Conservation (phyloP, 306 rosid species). For the Pterocarpus santalinus region DNA sequence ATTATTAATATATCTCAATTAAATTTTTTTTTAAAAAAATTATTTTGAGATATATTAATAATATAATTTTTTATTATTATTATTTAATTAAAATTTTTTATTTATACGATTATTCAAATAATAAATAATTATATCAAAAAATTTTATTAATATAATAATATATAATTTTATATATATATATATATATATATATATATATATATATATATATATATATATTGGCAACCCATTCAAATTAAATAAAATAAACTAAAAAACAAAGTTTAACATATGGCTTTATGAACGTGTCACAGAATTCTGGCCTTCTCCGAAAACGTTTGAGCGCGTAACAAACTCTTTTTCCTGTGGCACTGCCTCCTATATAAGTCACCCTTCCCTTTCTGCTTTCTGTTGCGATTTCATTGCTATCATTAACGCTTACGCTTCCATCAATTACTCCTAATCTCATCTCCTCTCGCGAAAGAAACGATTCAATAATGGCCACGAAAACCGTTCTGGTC, state of each 20-base stretch:
- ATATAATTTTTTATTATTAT: too few relatives aligned
- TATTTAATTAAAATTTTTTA: too few relatives aligned
- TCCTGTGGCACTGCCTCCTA: constrained; percentile 12
- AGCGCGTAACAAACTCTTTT: constrained; percentile 48
- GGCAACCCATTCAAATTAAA: too few relatives aligned
- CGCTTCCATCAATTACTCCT: neutral
- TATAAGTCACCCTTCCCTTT: constrained; percentile 23
- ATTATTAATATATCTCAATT: too few relatives aligned
- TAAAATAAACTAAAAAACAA: neutral
- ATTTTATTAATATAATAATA: too few relatives aligned
- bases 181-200: too few relatives aligned
- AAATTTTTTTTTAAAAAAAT: too few relatives aligned
- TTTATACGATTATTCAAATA: too few relatives aligned
- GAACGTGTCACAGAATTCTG: constrained; percentile 41
- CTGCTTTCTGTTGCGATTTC: constrained; percentile 22
- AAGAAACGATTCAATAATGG: constrained; percentile 48
- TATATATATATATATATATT: too few relatives aligned
- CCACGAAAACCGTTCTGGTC: constrained; percentile 65
- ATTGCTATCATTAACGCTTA: constrained; percentile 7
- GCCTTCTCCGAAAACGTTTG: constrained; percentile 35
- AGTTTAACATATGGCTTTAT: neutral
- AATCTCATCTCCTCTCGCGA: neutral
- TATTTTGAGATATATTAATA: too few relatives aligned
- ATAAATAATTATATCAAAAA: too few relatives aligned
- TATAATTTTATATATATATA: too few relatives aligned